Base-by-base conservation (phyloP, 768 basidiomycete species). In the Amanita pseudoporphyria region DNA sequence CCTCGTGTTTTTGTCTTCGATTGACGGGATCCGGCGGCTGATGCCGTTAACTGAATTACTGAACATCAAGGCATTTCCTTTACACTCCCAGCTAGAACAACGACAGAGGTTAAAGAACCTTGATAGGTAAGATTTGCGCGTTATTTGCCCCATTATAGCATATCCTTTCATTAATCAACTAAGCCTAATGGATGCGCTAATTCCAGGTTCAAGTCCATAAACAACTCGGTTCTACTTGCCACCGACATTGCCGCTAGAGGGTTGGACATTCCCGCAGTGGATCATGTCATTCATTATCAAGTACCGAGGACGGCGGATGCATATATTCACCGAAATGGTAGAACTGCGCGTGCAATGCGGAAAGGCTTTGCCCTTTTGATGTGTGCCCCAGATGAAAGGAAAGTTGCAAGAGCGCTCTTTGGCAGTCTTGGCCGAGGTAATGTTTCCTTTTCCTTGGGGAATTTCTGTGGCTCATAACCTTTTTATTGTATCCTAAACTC, bases 231-330 rank as follows among this genome's bases (percentile, higher is more conserved):
- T 47, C 77, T 99, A 2, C 81, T 99, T 14, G 93, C 95, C 2
- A 99, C 95, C 0, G 96, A 99, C 62, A 89, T 99, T 51, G 95
- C 95, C 6, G 90, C 95, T 5, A 83, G 95, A 47, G 95, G 95
- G 46, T 77, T 99, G 28, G 95, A 97, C 67, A 90, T 99, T 50
- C 88, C 91, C 6, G 76, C 81, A 13, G 90, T 99, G 2, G 93
- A 96, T 59, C 95, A 99, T 63, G 93, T 98, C 53, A 84, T 99
- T 24, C 95, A 99, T 67, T 98, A 95, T 68, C 94, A 97, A 57
- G 79, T 92, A 14, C 96, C 95, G 9, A 83, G 94, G n/a, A 79
- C 89, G 1, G 90, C 91, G 9, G 96, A 99, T 62, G 78, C 82
- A 0, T 97, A 97, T 61, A 83, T 98, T 26, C 96, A 99, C 59